These are phyloP conservation scores for Glycine latifolia DNA, from an alignment of 306 rosid genomes.

Conservation along the genomic window DNA sequence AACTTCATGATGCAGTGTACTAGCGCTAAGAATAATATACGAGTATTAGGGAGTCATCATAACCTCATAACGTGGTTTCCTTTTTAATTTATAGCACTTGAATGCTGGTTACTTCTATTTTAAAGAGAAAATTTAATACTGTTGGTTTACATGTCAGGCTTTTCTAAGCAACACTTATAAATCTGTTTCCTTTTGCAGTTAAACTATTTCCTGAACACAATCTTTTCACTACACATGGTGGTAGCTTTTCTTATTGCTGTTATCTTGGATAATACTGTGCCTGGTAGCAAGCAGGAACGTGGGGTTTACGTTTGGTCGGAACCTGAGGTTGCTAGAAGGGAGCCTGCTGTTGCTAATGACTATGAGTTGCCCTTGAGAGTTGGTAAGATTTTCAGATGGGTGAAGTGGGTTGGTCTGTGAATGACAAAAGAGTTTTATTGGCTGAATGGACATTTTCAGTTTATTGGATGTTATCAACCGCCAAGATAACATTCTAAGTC, in stretches of 20 bases:
- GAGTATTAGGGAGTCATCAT: background rate
- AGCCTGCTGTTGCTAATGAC: conserved; percentile 81
- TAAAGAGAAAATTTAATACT: background rate
- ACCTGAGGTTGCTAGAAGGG: conserved; percentile 79
- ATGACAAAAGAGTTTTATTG: background rate
- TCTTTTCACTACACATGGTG: conserved; percentile 86
- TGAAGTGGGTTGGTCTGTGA: conserved; percentile 94
- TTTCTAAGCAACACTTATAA: background rate
- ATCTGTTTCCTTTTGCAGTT: conserved; percentile 59
- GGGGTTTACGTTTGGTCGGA: conserved; percentile 98
- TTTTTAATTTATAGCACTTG: conserved; percentile 5
- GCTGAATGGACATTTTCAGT: too few species aligned
- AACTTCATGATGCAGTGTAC: conserved; percentile 26
- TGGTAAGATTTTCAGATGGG: conserved; percentile 93
- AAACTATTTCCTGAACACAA: conserved; percentile 80
- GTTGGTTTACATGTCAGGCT: conserved; percentile 21
- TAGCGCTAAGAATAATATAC: conserved; percentile 5
- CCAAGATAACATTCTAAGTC: background rate
- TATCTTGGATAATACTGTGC: conserved; percentile 91
- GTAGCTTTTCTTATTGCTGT: conserved; percentile 85
- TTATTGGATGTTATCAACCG: too few species aligned
- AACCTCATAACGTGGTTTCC: background rate
- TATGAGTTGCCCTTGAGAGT: conserved; percentile 86
- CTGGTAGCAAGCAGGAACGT: conserved; percentile 92
- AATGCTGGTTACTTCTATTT: conserved; percentile 3